A percentile compares a stretch with the other conserved stretches of the same genome.
Conservation (phyloP, 306 rosid species). For the Pterocarpus macrocarpus region DNA sequence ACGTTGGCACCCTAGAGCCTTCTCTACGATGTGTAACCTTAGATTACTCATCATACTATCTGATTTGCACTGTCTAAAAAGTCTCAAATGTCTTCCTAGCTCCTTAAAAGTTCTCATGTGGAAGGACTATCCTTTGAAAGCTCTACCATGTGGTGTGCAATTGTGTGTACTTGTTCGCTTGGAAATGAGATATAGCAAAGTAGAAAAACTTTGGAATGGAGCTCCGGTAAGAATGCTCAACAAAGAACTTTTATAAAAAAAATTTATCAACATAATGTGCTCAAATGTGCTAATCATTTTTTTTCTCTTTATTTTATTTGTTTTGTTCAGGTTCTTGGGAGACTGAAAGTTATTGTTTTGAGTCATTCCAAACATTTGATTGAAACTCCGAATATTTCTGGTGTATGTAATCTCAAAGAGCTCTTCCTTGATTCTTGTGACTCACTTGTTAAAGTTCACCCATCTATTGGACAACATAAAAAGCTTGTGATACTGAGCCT, state of each 20-base stretch:
- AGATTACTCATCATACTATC: slow-evolving; percentile 35
- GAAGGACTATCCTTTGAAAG: slow-evolving; percentile 12
- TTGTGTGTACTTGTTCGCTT: slow-evolving; percentile 40
- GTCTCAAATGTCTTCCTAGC: slow-evolving; percentile 5
- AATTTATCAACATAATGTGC: background rate
- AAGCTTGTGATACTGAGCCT: slow-evolving; percentile 21
- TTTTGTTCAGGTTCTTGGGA: slow-evolving; percentile 23
- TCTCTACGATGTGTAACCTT: slow-evolving; percentile 32
- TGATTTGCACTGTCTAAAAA: background rate
- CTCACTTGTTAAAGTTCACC: slow-evolving; percentile 28
- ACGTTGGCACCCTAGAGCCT: slow-evolving; percentile 10
- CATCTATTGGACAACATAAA: slow-evolving; percentile 20
- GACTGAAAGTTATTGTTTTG: slow-evolving; percentile 41
- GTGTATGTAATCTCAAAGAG: slow-evolving; percentile 19
- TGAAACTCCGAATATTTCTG: slow-evolving; percentile 28
- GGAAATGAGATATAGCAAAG: slow-evolving; percentile 23
- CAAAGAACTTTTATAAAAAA: background rate
- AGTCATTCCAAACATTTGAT: slow-evolving; percentile 20
- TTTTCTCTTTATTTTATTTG: background rate
- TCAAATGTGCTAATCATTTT: background rate
- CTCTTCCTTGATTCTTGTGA: slow-evolving; percentile 39
- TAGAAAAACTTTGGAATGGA: slow-evolving; percentile 19
- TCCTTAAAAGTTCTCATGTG: slow-evolving; percentile 19
- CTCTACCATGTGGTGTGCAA: slow-evolving; percentile 2
- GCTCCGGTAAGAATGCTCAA: background rate